Base-by-base conservation (phyloP, 2,329 filamentous ascomycete genomes). In the Paradendryphiella salina region DNA sequence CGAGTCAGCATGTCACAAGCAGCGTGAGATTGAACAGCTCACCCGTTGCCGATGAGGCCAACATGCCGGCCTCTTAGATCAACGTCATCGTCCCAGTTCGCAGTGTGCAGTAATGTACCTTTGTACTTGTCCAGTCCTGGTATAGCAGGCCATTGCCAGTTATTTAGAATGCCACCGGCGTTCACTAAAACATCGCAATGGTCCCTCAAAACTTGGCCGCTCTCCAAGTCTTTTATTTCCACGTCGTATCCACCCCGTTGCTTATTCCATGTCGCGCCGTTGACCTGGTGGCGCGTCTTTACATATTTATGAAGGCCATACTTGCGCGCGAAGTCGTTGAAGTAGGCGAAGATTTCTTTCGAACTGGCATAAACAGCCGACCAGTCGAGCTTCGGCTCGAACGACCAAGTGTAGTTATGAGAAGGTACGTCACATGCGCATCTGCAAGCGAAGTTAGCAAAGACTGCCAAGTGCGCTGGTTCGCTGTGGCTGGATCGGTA, bases 101-200 rank as follows among this genome's bases (percentile, higher is more conserved):
- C 79, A 0, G 80, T 80, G 61, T 86, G 83, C 35, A 84, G 74
- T 3, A 84, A 66, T 6, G 69, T 62, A 7, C 82, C 83, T 43
- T 76, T 67, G 69, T 83, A 86, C n/a, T 69, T 71, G 1, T 76
- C 57, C 0, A 80, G 54, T 0, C 82, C 83, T 0, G 77, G 74
- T 17, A 85, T 77, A 14, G 76, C 73, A 1, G 82, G 82, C 75
- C 77, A 80, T 43, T 74, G 71, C 69, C 75, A 80, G 53, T 78
- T 77, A 58, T 82, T 81, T 29, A 82, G 66, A 15, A 81, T 75
- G 10, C 80, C 80, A 5, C 70, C 67, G 13, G 74, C 78, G 53
- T 80, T 80, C 33, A 81, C 61, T 5, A 82, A 66, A 15, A 79
- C 71, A 46, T 82, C 75, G 48, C 75, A 77, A 51, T 72, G 72